Conservation (phyloP, 768 basidiomycete species). For the Tulasnella sp. region DNA sequence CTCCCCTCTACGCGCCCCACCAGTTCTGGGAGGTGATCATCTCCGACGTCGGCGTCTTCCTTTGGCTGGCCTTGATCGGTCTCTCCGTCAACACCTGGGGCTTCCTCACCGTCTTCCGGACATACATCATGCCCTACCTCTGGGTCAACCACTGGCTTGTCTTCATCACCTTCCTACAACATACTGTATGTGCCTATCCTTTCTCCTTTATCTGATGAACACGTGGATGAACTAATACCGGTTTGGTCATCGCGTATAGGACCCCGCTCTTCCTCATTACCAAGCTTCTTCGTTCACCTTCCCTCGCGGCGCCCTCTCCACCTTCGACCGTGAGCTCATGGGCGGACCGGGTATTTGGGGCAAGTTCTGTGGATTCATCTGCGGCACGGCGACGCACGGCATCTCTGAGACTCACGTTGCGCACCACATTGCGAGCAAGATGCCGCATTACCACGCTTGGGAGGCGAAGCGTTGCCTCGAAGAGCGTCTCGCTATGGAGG, state of each 20-base stretch:
- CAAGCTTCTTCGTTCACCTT: constrained; percentile 83
- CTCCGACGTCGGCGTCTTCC: constrained; percentile 70
- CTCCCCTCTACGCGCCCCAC: constrained; percentile 75
- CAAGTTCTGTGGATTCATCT: constrained; percentile 71
- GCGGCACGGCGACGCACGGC: constrained; percentile 74
- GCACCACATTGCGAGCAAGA: constrained; percentile 90
- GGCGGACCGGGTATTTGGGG: constrained; percentile 51
- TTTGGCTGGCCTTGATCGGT: constrained; percentile 56
- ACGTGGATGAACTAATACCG: no score
- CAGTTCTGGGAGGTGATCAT: constrained; percentile 65
- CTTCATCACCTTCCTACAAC: constrained; percentile 93
- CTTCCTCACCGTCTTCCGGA: constrained; percentile 57
- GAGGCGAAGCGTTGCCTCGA: constrained; percentile 82
- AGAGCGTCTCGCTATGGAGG: constrained; percentile 52
- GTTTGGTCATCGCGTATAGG: no score
- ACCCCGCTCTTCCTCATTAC: constrained; percentile 84
- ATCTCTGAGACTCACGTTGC: constrained; percentile 90
- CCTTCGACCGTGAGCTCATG: constrained; percentile 73
- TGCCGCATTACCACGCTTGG: constrained; percentile 94
- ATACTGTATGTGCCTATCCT: constrained; percentile 53
- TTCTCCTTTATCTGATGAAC: no score
- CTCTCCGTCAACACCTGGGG: constrained; percentile 49
- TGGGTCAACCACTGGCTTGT: constrained; percentile 95
- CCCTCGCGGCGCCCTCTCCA: constrained; percentile 84
- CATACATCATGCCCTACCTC: constrained; percentile 83